Percentiles rank a stretch among this genome's conserved stretches.
Conservation (phyloP, 257 asterid species). For the Perilla frutescens region DNA sequence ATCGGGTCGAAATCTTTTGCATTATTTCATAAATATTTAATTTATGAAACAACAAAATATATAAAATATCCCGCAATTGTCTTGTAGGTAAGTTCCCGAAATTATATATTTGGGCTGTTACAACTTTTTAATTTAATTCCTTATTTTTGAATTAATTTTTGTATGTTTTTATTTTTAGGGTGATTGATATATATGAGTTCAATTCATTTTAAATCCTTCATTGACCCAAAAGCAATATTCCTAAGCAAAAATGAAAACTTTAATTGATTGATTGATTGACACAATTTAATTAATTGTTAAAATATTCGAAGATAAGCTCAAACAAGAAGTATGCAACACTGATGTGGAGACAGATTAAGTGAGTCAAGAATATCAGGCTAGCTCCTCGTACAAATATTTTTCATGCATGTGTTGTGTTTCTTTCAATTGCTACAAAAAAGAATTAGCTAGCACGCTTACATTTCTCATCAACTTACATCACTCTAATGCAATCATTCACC, state of each 20-base stretch:
- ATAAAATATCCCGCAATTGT: no score
- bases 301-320: background rate
- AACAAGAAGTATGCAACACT: background rate
- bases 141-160: no score
- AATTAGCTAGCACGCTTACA: slow-evolving; percentile 6
- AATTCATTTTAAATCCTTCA: background rate
- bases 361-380: slow-evolving; percentile 33
- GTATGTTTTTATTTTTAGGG: no score
- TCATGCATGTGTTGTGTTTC: background rate
- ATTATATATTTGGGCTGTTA: no score
- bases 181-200: no score
- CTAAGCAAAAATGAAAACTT: background rate
- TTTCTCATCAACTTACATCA: slow-evolving; percentile 11
- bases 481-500: slow-evolving; percentile 17
- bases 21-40: no score
- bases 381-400: slow-evolving; percentile 2
- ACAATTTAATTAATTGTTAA: background rate
- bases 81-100: no score
- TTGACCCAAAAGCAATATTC: background rate
- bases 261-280: slow-evolving; percentile 31
- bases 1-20: no score
- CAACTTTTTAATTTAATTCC: no score
- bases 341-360: background rate
- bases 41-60: no score
- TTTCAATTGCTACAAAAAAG: slow-evolving; percentile 15